Evolutionary conservation across 1,284 basidiomycete species (phyloP), one percentile per base, ranked within the genome.

Genomic region (Cystobasidium slooffiae): DNA sequence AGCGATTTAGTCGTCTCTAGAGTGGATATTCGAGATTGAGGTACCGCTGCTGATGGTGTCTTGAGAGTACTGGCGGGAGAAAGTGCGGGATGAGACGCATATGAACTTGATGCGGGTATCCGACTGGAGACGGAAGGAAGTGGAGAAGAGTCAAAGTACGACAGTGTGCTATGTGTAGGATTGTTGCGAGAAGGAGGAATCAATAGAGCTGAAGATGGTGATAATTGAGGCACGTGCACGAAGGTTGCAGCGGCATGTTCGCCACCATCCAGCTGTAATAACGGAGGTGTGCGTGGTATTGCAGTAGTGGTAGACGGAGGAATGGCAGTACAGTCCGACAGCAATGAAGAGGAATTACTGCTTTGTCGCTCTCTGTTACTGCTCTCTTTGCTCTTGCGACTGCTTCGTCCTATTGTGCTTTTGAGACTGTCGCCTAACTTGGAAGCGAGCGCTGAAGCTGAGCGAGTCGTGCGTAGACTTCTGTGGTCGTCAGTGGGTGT

Each of bases 1-100:
- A 80, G 76, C 6, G 55, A 41, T 59, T 75, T 62, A 16, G 44
- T 37, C 24, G 52, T 44, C 20, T 68, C 44, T 14, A 24, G 1
- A 1, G 46, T 8, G n/a, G 59, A 52, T n/a, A 44, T 14, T 10
- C 41, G 37, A 39, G 53, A 20, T 49, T 22, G 53, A 10, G 49
- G 46, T 22, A 44, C 10, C 6, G n/a, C 53, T 16, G 9, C 3
- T 31, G 68, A 22, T 10, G 69, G n/a, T 41, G 22, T 18, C 14
- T 43, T 31, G 8, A 46, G 43, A 55, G 67, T 59, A n/a, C 37
- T 55, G 24, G 66, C 49, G 31, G 31, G 31, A 31, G 31, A 31
- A 31, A 31, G 31, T 31, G 5, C 31, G 31, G 31, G 1, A 31
- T 5, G 31, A 31, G 31, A 31, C 1, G 31, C 31, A 31, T 31